phyloP scores from a whole-genome alignment of 306 rosid species.

The Astragalus glycyphyllos region DNA sequence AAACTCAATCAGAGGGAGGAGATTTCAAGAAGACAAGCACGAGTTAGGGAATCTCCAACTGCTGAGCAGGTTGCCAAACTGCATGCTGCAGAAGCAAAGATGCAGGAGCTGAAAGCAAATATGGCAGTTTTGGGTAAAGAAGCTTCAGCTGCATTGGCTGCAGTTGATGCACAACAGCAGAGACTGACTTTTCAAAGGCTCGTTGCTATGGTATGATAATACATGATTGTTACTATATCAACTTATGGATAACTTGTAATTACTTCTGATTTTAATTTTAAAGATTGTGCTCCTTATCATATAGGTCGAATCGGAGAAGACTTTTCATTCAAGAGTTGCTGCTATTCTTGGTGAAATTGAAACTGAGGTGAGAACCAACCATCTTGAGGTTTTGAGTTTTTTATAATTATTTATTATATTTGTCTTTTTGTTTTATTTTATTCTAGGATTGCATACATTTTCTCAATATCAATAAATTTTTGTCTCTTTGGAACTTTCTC shows the following conservation, averaged over 20 bases:
- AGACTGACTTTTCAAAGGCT: constrained; percentile 99
- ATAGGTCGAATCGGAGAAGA: constrained; percentile 95
- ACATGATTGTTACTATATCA: constrained; percentile 28
- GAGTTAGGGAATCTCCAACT: constrained; percentile 75
- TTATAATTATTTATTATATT: constrained; percentile 1
- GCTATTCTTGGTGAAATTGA: constrained; percentile 93
- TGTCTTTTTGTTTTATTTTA: constrained; percentile 34
- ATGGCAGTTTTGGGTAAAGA: constrained; percentile 96
- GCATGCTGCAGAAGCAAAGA: constrained; percentile 88
- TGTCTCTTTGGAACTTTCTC: constrained; percentile 48
- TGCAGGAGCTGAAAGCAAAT: constrained; percentile 87
- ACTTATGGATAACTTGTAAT: constrained; percentile 22
- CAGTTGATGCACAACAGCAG: constrained; percentile 93
- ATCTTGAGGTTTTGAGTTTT: constrained; percentile 18
- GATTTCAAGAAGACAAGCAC: constrained; percentile 75
- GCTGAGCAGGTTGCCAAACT: constrained; percentile 90
- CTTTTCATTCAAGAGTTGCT: constrained; percentile 83
- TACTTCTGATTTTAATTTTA: constrained; percentile 37
- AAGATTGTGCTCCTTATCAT: constrained; percentile 38
- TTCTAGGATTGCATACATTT: constrained; percentile 28
- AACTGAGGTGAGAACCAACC: constrained; percentile 79
- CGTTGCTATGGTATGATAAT: constrained; percentile 82
- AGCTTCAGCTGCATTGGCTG: constrained; percentile 93
- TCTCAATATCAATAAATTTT: constrained; percentile 31
- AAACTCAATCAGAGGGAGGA: constrained; percentile 70